Conservation (phyloP, 2,329 filamentous ascomycete genomes). For the Alternaria novae-zelandiae region DNA sequence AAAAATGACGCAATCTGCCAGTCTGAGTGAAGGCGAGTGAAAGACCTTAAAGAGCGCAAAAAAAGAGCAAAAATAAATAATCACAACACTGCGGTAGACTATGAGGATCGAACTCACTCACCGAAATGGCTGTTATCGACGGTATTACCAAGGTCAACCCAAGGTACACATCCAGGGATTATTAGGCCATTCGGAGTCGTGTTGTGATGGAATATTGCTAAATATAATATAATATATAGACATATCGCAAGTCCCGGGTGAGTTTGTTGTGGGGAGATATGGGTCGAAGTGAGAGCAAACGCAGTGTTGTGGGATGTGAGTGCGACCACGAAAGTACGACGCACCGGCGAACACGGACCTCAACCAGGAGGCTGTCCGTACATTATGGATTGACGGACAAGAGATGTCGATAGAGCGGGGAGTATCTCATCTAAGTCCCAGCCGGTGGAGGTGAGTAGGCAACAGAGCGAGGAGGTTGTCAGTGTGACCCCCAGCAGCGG, state of each 20-base stretch:
- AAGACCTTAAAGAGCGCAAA: background rate
- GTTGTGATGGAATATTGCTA: background rate
- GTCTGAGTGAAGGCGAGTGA: background rate
- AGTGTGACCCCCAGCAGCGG: background rate
- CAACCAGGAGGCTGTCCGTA: background rate
- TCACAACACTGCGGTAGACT: background rate
- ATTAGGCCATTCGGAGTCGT: background rate
- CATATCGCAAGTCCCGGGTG: background rate
- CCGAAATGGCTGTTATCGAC: background rate
- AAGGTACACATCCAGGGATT: background rate
- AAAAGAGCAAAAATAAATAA: background rate
- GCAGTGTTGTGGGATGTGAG: background rate
- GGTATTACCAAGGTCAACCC: background rate
- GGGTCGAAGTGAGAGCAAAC: background rate
- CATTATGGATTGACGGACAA: background rate
- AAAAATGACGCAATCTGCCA: background rate
- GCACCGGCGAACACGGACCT: background rate
- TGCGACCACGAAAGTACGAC: rapidly evolving
- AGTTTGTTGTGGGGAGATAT: background rate
- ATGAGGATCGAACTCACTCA: background rate
- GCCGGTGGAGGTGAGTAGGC: background rate
- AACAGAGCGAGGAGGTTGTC: background rate
- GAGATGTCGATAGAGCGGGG: background rate
- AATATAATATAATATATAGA: background rate
- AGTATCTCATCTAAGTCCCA: background rate